Conservation (phyloP, 768 basidiomycete species). For the Glaciozyma martinii region DNA sequence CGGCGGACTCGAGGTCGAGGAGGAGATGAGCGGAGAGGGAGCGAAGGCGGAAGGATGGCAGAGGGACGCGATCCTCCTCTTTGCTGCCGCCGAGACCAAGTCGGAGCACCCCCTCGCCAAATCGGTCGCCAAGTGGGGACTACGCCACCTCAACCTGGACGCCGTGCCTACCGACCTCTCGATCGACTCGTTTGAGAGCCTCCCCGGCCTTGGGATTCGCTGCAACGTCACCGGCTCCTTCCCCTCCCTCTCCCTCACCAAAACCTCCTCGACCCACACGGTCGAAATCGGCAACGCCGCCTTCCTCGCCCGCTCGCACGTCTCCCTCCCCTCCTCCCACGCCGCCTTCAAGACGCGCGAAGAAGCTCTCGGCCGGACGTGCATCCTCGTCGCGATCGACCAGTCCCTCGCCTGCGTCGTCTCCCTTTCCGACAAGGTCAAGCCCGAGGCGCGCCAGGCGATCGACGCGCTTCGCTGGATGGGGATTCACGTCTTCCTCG, state of each 20-base stretch:
- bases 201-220: slow-evolving; percentile 80
- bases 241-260: slow-evolving; percentile 16
- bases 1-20: slow-evolving; percentile 1
- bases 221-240: slow-evolving; percentile 48
- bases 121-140: slow-evolving; percentile 77
- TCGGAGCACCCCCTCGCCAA: slow-evolving; percentile 96
- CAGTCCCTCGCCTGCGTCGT: slow-evolving; percentile 65
- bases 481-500: slow-evolving; percentile 86
- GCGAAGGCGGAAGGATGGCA: slow-evolving; percentile 13
- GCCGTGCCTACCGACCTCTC: slow-evolving; percentile 48
- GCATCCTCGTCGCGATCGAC: slow-evolving; percentile 72
- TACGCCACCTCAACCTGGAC: slow-evolving; percentile 49
- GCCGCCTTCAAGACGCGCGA: slow-evolving; percentile 61
- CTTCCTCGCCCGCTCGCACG: slow-evolving; percentile 48
- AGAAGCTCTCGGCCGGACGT: slow-evolving; percentile 62
- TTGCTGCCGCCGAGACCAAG: slow-evolving; percentile 75
- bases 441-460: slow-evolving; percentile 72
- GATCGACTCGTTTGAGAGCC: slow-evolving; percentile 70
- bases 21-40: slow-evolving; percentile 3
- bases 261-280: slow-evolving; percentile 35
- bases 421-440: slow-evolving; percentile 78
- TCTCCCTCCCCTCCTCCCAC: slow-evolving; percentile 52
- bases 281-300: slow-evolving; percentile 66
- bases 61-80: slow-evolving; percentile 57
- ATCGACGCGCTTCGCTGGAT: slow-evolving; percentile 70